Conservation (phyloP, 2,329 filamentous ascomycete species). For the Aspergillus caelatus region DNA sequence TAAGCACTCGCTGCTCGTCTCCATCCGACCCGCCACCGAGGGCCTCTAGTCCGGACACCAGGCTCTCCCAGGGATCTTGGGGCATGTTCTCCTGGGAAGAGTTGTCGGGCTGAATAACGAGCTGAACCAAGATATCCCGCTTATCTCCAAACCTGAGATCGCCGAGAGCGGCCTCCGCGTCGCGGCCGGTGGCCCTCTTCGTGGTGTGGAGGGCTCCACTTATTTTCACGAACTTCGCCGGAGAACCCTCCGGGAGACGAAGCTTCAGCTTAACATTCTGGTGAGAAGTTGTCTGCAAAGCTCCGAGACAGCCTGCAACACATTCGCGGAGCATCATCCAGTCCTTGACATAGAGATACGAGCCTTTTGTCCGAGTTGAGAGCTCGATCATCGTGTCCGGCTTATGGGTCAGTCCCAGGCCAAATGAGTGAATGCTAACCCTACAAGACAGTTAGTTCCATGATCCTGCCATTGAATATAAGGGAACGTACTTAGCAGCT, state of each 20-base stretch:
- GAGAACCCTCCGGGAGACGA: constrained; percentile 90
- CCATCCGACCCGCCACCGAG: constrained; percentile 84
- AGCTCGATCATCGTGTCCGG: constrained; percentile 98
- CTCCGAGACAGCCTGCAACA: constrained; percentile 86
- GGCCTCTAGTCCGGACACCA: constrained; percentile 92
- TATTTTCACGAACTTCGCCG: constrained; percentile 98
- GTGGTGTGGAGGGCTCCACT: constrained; percentile 95
- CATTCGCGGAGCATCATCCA: constrained; percentile 99
- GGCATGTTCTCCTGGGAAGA: constrained; percentile 80
- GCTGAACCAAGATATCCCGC: constrained; percentile 87
- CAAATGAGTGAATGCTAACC: constrained; percentile 95
- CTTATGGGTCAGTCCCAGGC: constrained; percentile 94
- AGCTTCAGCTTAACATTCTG: constrained; percentile 97
- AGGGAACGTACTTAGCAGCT: constrained; percentile 78
- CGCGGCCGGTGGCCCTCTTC: constrained; percentile 90
- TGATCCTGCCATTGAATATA: not conserved
- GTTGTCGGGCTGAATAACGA: constrained; percentile 88
- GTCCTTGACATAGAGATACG: constrained; percentile 97
- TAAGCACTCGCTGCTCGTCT: constrained; percentile 79
- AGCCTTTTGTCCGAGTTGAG: constrained; percentile 91
- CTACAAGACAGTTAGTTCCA: constrained; percentile 47
- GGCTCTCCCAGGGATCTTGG: constrained; percentile 95
- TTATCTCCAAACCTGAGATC: constrained; percentile 96
- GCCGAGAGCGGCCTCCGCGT: constrained; percentile 88
- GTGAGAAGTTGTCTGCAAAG: constrained; percentile 92